phyloP scores from a whole-genome alignment of 331 rosid genomes.

The Pyrus hybrid region DNA sequence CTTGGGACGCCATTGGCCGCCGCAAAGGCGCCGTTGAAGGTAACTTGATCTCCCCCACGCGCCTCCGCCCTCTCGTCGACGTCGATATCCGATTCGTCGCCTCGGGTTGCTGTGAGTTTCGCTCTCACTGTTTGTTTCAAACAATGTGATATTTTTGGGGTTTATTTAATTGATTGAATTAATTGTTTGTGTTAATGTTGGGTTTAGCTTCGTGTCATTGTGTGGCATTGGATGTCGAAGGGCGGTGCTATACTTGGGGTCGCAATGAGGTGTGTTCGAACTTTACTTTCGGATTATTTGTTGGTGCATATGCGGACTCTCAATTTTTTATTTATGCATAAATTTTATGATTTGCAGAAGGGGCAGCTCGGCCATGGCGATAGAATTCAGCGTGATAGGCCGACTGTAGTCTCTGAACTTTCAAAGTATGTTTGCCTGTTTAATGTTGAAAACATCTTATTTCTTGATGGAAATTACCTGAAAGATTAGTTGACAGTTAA shows the following conservation, averaged over 20 bases:
- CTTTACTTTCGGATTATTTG: neutral
- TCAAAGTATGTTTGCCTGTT: slow-evolving; percentile 56
- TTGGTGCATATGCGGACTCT: neutral
- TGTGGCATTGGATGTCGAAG: slow-evolving; percentile 90
- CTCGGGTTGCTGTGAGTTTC: slow-evolving; percentile 67
- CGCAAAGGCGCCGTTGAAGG: slow-evolving; percentile 62
- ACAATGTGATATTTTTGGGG: neutral
- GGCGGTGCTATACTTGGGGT: slow-evolving; percentile 99
- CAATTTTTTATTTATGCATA: slow-evolving; percentile 8
- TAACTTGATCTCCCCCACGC: slow-evolving; percentile 75
- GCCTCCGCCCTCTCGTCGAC: slow-evolving; percentile 82
- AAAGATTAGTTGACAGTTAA: neutral
- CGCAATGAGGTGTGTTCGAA: slow-evolving; percentile 71
- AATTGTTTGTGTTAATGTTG: slow-evolving; percentile 2
- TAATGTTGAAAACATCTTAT: neutral
- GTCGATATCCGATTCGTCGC: slow-evolving; percentile 73
- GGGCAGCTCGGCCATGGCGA: slow-evolving; percentile 99
- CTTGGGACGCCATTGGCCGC: slow-evolving; percentile 81
- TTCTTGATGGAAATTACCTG: neutral
- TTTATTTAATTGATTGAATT: neutral
- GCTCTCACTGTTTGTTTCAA: neutral
- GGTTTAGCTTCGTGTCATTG: slow-evolving; percentile 88
- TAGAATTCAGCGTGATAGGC: slow-evolving; percentile 87
- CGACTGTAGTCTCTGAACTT: slow-evolving; percentile 91
- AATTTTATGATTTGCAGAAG: slow-evolving; percentile 47